Percentiles rank a stretch among this genome's conserved stretches.
phyloP scores from a whole-genome alignment of 2,329 filamentous ascomycete species.

The Capronia coronata region DNA sequence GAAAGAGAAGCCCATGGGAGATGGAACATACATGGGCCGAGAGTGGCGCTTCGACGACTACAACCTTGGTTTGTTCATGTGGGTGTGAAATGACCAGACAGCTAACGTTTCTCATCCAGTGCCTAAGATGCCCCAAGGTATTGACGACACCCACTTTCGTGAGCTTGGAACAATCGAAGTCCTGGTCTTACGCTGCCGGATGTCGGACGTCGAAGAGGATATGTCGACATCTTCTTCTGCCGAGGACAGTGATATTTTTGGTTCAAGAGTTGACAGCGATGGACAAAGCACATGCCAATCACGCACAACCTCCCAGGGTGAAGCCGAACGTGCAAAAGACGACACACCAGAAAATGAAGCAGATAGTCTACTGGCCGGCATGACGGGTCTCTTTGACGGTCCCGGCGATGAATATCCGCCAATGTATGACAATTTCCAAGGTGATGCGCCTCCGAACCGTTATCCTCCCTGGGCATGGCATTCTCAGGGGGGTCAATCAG shows the following conservation, averaged over 20 bases:
- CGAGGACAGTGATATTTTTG: constrained; percentile 24
- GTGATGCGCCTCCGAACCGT: constrained; percentile 8
- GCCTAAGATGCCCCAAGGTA: constrained; percentile 14
- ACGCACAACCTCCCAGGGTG: too few relatives aligned
- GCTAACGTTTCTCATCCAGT: constrained; percentile 15
- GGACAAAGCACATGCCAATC: neutral
- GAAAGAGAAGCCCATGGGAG: constrained; percentile 46
- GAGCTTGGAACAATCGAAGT: constrained; percentile 32
- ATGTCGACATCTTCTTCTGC: constrained; percentile 19
- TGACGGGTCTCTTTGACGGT: constrained; percentile 21
- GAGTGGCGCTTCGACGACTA: constrained; percentile 50
- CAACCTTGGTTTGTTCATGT: constrained; percentile 38
- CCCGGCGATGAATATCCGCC: constrained; percentile 11
- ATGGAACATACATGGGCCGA: constrained; percentile 45
- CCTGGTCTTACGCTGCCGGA: constrained; percentile 30
- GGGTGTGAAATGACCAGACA: neutral
- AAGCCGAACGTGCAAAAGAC: too few relatives aligned
- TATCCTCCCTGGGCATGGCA: constrained; percentile 10
- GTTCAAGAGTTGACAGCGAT: constrained; percentile 12
- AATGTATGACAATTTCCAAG: neutral
- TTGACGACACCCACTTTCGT: constrained; percentile 26
- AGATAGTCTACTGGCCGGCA: constrained; percentile 5
- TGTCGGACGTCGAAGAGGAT: constrained; percentile 8
- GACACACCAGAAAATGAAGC: neutral
- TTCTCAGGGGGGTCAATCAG: neutral